These are phyloP conservation scores for Coccomyxa subellipsoidea DNA, from an alignment of 163 green algal genomes.

Conservation along the genomic window DNA sequence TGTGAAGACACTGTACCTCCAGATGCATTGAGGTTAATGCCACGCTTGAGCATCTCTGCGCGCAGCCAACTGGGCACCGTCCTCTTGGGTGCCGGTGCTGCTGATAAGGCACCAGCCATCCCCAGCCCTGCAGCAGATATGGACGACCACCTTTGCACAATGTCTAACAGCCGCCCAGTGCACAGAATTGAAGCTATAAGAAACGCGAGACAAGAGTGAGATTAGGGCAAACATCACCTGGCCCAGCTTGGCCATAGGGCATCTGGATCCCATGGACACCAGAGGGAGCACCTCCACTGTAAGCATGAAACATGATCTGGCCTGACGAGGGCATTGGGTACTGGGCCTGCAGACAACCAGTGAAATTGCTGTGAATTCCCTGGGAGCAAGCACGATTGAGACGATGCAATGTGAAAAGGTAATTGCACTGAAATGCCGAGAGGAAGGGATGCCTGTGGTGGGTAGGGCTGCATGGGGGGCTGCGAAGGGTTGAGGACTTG, in stretches of 20 bases:
- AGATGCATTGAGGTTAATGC: not conserved
- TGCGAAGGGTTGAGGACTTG: not conserved
- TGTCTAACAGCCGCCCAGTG: too few species aligned
- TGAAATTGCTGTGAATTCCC: too few species aligned
- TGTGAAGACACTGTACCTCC: not conserved
- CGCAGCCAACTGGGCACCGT: conserved; percentile 14
- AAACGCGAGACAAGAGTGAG: too few species aligned
- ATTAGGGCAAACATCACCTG: too few species aligned
- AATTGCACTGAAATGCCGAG: not conserved
- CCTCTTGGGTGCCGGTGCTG: not conserved
- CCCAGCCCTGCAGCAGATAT: not conserved
- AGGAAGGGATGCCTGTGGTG: not conserved
- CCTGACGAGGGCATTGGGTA: not conserved
- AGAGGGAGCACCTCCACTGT: too few species aligned
- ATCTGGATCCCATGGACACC: not conserved
- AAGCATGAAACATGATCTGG: not conserved
- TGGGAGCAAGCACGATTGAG: not conserved
- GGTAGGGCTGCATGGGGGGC: not conserved
- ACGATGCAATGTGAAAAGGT: not conserved
- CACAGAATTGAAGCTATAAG: too few species aligned
- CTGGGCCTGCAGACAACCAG: not conserved
- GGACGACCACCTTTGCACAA: too few species aligned
- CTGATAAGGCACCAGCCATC: not conserved
- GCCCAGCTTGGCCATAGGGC: not conserved
- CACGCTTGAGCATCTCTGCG: conserved; percentile 15